Evolutionary conservation across 371 early-diverging fungal genomes (phyloP).

Genomic region (Choanephora cucurbitarum): DNA sequence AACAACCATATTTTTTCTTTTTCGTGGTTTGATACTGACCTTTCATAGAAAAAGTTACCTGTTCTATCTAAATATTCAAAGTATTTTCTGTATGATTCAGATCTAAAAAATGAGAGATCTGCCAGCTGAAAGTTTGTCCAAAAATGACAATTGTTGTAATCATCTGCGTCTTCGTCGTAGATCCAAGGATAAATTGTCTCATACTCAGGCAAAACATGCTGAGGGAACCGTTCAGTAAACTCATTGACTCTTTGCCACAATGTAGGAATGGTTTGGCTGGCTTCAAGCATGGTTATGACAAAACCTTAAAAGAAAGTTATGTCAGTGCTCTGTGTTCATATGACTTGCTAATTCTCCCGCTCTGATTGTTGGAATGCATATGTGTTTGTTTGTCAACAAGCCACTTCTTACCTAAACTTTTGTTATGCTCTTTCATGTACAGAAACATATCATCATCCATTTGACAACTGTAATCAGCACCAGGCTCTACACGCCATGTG

Average conservation of each 20-base stretch:
- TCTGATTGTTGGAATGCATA: neutral
- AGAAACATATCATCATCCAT: slow-evolving; percentile 88
- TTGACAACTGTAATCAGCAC: slow-evolving; percentile 81
- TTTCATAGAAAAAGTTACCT: slow-evolving; percentile 96
- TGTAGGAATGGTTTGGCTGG: slow-evolving; percentile 73
- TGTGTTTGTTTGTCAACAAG: neutral
- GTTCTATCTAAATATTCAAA: slow-evolving; percentile 81
- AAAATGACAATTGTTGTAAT: slow-evolving; percentile 76
- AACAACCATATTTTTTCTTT: neutral
- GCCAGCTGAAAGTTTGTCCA: slow-evolving; percentile 74
- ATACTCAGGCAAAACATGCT: slow-evolving; percentile 15
- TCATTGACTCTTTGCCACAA: slow-evolving; percentile 74
- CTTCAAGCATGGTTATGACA: slow-evolving; percentile 78
- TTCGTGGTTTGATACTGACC: slow-evolving; percentile 38
- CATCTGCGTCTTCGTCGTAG: slow-evolving; percentile 15
- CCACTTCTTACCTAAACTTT: slow-evolving; percentile 64
- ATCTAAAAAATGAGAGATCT: slow-evolving; percentile 75
- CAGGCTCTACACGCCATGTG: slow-evolving; percentile 97
- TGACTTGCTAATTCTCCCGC: neutral
- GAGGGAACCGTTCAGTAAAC: slow-evolving; percentile 47
- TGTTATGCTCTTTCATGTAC: slow-evolving; percentile 74
- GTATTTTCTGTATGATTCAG: slow-evolving; percentile 69
- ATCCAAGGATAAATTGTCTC: slow-evolving; percentile 38
- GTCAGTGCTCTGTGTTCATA: neutral
- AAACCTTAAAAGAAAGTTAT: slow-evolving; percentile 36